Base-by-base conservation (phyloP, 805 yeast genomes). In the Starmerella apis region DNA sequence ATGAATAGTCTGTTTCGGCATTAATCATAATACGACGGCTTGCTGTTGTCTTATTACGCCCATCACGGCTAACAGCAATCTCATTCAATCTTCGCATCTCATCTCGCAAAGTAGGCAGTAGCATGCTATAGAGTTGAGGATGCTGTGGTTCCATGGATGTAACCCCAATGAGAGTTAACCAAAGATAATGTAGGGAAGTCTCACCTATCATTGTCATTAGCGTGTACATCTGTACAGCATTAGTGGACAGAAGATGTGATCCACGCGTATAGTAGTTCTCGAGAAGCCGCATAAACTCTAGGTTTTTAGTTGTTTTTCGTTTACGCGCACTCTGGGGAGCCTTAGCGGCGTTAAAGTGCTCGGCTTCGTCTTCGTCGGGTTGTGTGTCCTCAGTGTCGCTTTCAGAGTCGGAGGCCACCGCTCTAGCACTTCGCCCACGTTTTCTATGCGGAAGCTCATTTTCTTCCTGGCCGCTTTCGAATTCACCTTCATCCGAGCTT, bases 141-240 rank as follows among this genome's bases (percentile, higher is more conserved):
- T 80, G 79, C 53, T 77, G 76, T 14, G 74, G 71, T 58, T 84
- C 90, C 37, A 87, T 66, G 0, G 96, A 83, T 0, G 92, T 79
- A 0, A 94, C 80, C 1, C 98, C 98, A 11, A 90, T 76, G 2
- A 92, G 81, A 0, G 95, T 74, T 3, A 87, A 71, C 99, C 99
- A 92, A 42, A 94, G 68, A 57, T 72, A 78, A 25, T 70, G 68
- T n/a, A 70, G 62, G 39, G 72, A 72, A 0, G 94, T 83, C 61
- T 87, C 95, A 43, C 96, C 96, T 43, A 90, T 77, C 14, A 80
- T 70, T 0, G 95, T 78, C 20, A 88, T 64, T 46, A 92, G 69
- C 1, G 95, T 79, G 65, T 92, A 92, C 3, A 86, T 71, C 51
- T 84, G 87, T 18, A 86, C 75, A 0, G 96, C 77, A 2, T 81